Evolutionary conservation across 352 stramenopile genomes (phyloP), one percentile per base, ranked within the genome.

Genomic region (Halophytophthora batemanensis): DNA sequence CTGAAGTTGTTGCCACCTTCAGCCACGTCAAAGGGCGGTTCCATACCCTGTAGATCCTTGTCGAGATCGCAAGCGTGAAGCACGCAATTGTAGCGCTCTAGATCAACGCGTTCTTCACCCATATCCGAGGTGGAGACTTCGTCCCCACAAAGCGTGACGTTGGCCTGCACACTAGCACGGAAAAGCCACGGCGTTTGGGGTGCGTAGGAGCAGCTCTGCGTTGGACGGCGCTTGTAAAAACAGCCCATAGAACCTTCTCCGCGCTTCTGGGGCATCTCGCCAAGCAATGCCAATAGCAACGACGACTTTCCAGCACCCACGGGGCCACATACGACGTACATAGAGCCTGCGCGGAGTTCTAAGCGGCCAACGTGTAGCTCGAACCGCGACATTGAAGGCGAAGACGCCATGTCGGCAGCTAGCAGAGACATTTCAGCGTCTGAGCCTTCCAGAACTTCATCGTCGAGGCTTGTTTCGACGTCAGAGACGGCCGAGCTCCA

Each of bases 241-340:
- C 35, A 2, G 3, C 25, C 18, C 13, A 12, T 7, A 19, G 2
- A 17, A 19, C n/a, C 35, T 8, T 1, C 41, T 29, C 15, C 33
- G 13, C 21, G 47, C 7, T 58, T 50, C 37, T 52, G 69, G 36
- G 87, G 79, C 82, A 99, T 98, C 65, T 99, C 97, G 8, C 96
- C 96, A 1, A 99, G 61, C 40, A 99, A 66, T 3, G 93, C 90
- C 5, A 93, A 81, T 14, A 99, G 65, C 1, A 99, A 79, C 0
- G 91, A 98, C 21, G 86, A 97, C 62, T 99, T 99, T 2, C 97
- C 96, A 13, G 75, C 82, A 1, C 96, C 97, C 2, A 99, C 94
- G 2, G 75, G 66, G 1, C 97, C 97, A 41, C 74, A 87, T 0
- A 97, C 68, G 10, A 92, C 59, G 48, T 85, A 88, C 1, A 66